Conservation (phyloP, 1,284 basidiomycete genomes). For the Ceratobasidium sp. region DNA sequence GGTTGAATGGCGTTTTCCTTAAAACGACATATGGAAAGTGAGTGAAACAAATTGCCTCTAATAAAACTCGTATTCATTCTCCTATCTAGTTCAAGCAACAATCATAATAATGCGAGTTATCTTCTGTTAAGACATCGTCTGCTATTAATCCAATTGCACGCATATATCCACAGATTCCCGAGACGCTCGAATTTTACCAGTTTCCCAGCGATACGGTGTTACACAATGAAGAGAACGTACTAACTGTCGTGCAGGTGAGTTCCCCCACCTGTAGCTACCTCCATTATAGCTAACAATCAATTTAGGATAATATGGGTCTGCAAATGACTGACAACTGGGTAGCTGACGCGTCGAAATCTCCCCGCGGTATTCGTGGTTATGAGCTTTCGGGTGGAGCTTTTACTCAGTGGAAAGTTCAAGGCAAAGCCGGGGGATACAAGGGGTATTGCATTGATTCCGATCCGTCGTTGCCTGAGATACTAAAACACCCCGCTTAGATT, state of each 20-base stretch:
- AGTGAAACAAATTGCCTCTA: slow-evolving; percentile 51
- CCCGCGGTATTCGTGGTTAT: slow-evolving; percentile 83
- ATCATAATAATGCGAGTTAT: slow-evolving; percentile 59
- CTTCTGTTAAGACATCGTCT: background rate
- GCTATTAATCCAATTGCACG: background rate
- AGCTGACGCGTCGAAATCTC: slow-evolving; percentile 67
- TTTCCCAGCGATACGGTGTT: slow-evolving; percentile 70
- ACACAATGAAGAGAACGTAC: slow-evolving; percentile 71
- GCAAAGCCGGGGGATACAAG: slow-evolving; percentile 81
- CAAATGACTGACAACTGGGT: slow-evolving; percentile 65
- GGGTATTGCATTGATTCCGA: slow-evolving; percentile 58
- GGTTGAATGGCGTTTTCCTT: slow-evolving; percentile 81
- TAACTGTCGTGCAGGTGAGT: slow-evolving; percentile 80
- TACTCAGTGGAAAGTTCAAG: slow-evolving; percentile 81
- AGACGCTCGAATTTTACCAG: slow-evolving; percentile 71
- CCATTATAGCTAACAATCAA: slow-evolving; percentile 17
- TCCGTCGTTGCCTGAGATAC: background rate
- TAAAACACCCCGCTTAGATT: slow-evolving; percentile 59
- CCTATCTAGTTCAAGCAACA: slow-evolving; percentile 69
- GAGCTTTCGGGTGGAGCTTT: slow-evolving; percentile 70
- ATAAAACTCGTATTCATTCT: background rate
- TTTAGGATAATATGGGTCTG: slow-evolving; percentile 83
- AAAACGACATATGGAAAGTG: slow-evolving; percentile 78
- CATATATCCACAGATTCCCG: slow-evolving; percentile 58
- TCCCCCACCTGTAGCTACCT: no score